phyloP scores from a whole-genome alignment of 352 stramenopile species.

The Sclerospora graminicola region DNA sequence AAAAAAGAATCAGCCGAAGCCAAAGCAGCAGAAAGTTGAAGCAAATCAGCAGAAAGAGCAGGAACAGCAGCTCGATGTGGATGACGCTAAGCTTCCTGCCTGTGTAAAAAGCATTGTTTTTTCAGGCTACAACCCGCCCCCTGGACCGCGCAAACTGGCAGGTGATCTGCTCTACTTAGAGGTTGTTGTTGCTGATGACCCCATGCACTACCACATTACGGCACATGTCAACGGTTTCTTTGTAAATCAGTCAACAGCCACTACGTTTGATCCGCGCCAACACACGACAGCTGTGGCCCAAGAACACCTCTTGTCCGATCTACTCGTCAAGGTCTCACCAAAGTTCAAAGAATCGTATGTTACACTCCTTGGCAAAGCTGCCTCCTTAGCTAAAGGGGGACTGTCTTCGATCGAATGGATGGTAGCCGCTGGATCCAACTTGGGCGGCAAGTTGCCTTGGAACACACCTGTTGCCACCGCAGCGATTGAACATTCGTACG shows the following conservation, averaged over 20 bases:
- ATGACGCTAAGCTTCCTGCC: constrained; percentile 53
- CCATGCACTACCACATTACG: constrained; percentile 75
- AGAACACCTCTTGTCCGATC: constrained; percentile 72
- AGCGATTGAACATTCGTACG: constrained; percentile 48
- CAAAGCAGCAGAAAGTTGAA: constrained; percentile 18
- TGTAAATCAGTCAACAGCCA: constrained; percentile 79
- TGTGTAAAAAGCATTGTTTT: constrained; percentile 89
- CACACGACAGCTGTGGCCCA: constrained; percentile 23
- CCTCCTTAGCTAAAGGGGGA: constrained; percentile 58
- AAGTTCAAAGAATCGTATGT: constrained; percentile 67
- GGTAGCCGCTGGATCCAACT: constrained; percentile 63
- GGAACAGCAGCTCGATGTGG: constrained; percentile 11
- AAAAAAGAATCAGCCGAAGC: constrained; percentile 28
- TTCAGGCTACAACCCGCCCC: constrained; percentile 93
- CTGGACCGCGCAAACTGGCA: constrained; percentile 80
- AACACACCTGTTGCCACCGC: constrained; percentile 37
- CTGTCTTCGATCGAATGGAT: constrained; percentile 82
- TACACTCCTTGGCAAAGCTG: constrained; percentile 71
- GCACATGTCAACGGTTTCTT: constrained; percentile 90
- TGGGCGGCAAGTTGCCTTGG: constrained; percentile 73
- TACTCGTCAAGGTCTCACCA: constrained; percentile 57
- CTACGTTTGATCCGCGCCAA: constrained; percentile 78
- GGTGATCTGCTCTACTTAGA: constrained; percentile 94
- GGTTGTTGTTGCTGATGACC: constrained; percentile 58
- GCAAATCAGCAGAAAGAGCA: constrained; percentile 22